These are phyloP conservation scores for Colletotrichum salicis DNA, from an alignment of 2,329 filamentous ascomycete genomes.

Conservation along the genomic window DNA sequence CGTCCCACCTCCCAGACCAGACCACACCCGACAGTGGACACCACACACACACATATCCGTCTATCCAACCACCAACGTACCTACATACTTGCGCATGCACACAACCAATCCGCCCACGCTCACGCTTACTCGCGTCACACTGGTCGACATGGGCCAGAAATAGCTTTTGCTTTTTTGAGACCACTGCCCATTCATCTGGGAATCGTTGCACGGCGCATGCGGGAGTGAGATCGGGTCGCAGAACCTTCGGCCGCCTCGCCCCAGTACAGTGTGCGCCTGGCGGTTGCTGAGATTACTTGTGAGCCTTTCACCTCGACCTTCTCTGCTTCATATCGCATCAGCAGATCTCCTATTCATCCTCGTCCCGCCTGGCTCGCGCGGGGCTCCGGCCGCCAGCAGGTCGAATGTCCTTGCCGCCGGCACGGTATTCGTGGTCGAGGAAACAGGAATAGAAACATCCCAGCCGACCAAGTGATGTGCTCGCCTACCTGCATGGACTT, in stretches of 20 bases:
- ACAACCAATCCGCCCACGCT: neutral
- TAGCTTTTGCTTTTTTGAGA: constrained; percentile 26
- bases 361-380: constrained; percentile 13
- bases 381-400: constrained; percentile 23
- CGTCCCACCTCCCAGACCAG: constrained; percentile 29
- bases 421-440: constrained; percentile 9
- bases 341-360: neutral
- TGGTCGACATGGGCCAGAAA: constrained; percentile 28
- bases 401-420: constrained; percentile 22
- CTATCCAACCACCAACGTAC: neutral
- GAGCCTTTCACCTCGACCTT: constrained; percentile 21
- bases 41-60: constrained; percentile 3
- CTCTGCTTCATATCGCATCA: constrained; percentile 5
- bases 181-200: constrained; percentile 25
- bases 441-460: constrained; percentile 36
- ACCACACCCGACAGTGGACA: neutral
- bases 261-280: constrained; percentile 17
- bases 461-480: constrained; percentile 3
- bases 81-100: neutral
- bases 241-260: constrained; percentile 28
- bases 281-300: constrained; percentile 34
- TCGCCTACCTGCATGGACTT: constrained; percentile 16
- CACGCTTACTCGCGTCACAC: neutral
- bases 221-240: constrained; percentile 36
- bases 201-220: constrained; percentile 31